Percentiles rank a stretch among this genome's conserved stretches.
These are phyloP conservation scores for Xylaria multiplex DNA, from an alignment of 2,329 filamentous ascomycete genomes.

Conservation along the genomic window DNA sequence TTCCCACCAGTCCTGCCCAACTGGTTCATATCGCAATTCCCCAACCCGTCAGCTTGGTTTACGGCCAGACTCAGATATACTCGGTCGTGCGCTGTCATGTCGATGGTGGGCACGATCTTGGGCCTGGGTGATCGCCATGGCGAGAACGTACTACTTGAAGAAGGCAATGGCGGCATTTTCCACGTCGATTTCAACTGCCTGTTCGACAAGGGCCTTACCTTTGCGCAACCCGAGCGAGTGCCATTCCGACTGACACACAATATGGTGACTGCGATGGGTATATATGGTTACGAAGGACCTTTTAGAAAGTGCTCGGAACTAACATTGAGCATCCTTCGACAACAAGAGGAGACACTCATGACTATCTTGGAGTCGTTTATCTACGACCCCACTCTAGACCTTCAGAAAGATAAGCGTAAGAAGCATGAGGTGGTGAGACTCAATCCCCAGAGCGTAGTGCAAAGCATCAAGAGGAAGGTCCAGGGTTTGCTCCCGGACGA, in stretches of 20 bases:
- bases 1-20: conserved; percentile 88
- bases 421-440: conserved; percentile 60
- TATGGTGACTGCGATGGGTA: conserved; percentile 97
- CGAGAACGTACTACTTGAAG: conserved; percentile 95
- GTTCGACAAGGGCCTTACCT: conserved; percentile 97
- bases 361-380: conserved; percentile 97
- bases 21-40: conserved; percentile 97
- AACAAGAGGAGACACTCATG: conserved; percentile 96
- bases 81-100: conserved; percentile 96
- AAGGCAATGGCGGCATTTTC: conserved; percentile 91
- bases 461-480: conserved; percentile 88
- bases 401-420: conserved; percentile 77
- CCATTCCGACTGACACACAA: conserved; percentile 98
- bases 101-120: conserved; percentile 97
- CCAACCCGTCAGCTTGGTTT: conserved; percentile 93
- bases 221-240: conserved; percentile 92
- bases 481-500: conserved; percentile 85
- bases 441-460: conserved; percentile 79
- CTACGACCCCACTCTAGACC: conserved; percentile 94
- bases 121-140: conserved; percentile 94
- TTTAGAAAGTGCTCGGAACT: conserved; percentile 92
- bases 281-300: conserved; percentile 91
- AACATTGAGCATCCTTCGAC: conserved; percentile 82
- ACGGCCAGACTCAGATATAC: conserved; percentile 88
- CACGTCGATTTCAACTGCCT: conserved; percentile 99